These are phyloP conservation scores for Triticum turgidum DNA, from an alignment of 176 grass and related monocot species.

Conservation along the genomic window DNA sequence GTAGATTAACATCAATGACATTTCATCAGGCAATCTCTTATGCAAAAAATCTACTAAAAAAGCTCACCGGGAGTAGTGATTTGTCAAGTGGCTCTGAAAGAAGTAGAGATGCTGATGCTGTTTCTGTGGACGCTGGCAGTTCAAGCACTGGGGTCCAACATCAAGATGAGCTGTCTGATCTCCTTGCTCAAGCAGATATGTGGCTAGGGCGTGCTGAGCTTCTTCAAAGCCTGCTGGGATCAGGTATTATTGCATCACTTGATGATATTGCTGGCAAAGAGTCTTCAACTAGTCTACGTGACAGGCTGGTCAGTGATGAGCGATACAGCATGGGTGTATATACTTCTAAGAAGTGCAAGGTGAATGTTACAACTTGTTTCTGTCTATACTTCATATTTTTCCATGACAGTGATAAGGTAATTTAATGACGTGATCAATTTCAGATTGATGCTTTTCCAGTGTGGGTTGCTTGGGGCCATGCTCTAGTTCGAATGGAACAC, in stretches of 20 bases:
- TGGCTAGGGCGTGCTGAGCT: constrained; percentile 95
- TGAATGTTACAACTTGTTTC: constrained; percentile 33
- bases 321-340: constrained; percentile 97
- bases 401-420: background rate
- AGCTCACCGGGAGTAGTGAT: constrained; percentile 57
- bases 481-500: constrained; percentile 91
- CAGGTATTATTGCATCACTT: constrained; percentile 86
- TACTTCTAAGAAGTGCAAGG: constrained; percentile 99
- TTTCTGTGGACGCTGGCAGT: constrained; percentile 54
- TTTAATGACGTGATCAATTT: constrained; percentile 38
- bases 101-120: constrained; percentile 71
- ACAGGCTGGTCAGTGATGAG: constrained; percentile 77
- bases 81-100: constrained; percentile 74
- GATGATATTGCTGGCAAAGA: constrained; percentile 93
- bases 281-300: constrained; percentile 74
- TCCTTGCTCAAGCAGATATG: constrained; percentile 63
- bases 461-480: constrained; percentile 97
- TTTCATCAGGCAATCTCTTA: constrained; percentile 77
- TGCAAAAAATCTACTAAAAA: constrained; percentile 77
- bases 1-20: constrained; percentile 26
- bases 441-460: constrained; percentile 91
- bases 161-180: constrained; percentile 70
- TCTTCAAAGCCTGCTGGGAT: constrained; percentile 94
- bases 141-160: constrained; percentile 63
- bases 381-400: constrained; percentile 24